These are phyloP conservation scores for Raphanus raphanistrum DNA, from an alignment of 345 rosid genomes.

Conservation along the genomic window DNA sequence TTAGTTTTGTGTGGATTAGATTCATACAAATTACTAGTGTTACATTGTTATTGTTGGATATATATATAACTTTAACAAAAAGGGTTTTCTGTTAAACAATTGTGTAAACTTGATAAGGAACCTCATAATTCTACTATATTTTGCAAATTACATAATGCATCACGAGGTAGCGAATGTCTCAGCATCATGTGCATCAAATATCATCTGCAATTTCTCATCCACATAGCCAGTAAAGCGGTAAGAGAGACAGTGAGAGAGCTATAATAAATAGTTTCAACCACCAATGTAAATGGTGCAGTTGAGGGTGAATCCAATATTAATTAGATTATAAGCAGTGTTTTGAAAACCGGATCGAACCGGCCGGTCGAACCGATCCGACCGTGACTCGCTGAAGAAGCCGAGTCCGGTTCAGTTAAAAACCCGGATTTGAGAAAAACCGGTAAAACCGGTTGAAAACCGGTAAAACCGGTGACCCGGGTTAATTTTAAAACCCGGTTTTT, in stretches of 20 bases:
- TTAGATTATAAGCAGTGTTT: neutral
- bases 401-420: no score
- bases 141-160: neutral
- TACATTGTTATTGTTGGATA: neutral
- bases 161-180: neutral
- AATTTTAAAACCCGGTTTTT: no score
- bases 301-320: conserved; percentile 25
- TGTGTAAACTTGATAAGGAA: neutral
- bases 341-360: no score
- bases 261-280: conserved; percentile 32
- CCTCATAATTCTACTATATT: neutral
- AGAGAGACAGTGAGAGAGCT: conserved; percentile 3
- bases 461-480: no score
- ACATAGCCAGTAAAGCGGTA: conserved; percentile 13
- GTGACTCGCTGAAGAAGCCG: no score
- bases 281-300: conserved; percentile 31
- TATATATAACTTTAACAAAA: neutral
- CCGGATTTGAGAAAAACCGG: no score
- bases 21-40: neutral
- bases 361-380: no score
- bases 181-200: conserved; percentile 30
- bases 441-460: no score
- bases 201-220: conserved; percentile 4
- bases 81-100: neutral
- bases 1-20: neutral